Evolutionary conservation across 176 grass and related monocot species (phyloP), one percentile per base, ranked within the genome.

Genomic region (Oryza officinalis): DNA sequence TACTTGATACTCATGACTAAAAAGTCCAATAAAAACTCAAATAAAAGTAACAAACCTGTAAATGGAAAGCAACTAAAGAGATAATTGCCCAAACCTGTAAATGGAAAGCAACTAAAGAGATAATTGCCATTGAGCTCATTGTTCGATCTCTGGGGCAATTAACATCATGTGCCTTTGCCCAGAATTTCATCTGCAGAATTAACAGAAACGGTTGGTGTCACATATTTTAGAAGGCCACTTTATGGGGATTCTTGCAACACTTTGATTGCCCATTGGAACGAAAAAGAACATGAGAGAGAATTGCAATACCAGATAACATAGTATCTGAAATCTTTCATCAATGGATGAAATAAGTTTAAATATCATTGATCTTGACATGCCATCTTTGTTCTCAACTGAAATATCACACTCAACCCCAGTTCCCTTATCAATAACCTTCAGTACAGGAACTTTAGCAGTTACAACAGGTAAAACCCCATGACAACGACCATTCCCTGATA

Each of bases 21-120:
- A 25, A 66, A 64, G 40, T 38, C 49, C 31, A 69, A 69, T 12
- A 69, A 76, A 85, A 70, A 47, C 18, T 64, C 22, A 54, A 60
- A 73, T 43, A 31, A 80, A 82, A 38, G 45, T 31, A 86, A 80
- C 22, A 69, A 38, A 75, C 96, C 96, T 98, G 96, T 72, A 98
- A 93, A 88, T 98, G 96, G 80, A 98, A 98, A 88, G 96, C 89
- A 80, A 98, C 96, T 92, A 98, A 93, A 8, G 96, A 86, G 82
- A 95, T 93, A 86, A 98, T 94, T 23, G 91, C 78, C 83, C 22
- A 69, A 38, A 75, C 96, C 96, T 98, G 96, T 72, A 98, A 93
- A 88, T 98, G 96, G 80, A 98, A 98, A 88, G 96, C 89, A 80
- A 98, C 96, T 92, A 98, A 93, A 8, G 96, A 86, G 82, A 95